Base-by-base conservation (phyloP, 768 basidiomycete genomes). In the Russula sp. region DNA sequence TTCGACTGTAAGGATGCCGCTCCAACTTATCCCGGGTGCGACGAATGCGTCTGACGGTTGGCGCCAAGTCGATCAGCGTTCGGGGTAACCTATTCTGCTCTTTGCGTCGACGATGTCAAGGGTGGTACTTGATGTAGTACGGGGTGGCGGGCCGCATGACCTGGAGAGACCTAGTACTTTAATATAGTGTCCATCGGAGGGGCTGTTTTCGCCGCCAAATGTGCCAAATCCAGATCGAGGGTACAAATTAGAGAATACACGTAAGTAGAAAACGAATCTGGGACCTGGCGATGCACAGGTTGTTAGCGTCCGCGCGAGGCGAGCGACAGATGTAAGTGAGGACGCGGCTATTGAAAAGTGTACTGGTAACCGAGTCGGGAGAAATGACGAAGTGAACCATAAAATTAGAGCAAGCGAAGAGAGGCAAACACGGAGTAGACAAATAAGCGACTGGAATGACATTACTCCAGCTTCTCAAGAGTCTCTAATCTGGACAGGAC, bases 401-500 rank as follows among this genome's bases (percentile, higher is more conserved):
- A 16, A 36, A 24, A 55, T 28, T 16, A 16, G 34, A 22, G 34
- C 53, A 14, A 28, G 32, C 2, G 22, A 22, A 36, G 38, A 51
- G 13, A 46, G 20, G 8, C 14, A 51, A 48, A 48, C 11, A 13
- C 11, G 10, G 46, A n/a, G n/a, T 48, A 22, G 22, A 48, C 46
- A 22, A 20, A 22, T 48, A 9, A 30, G 16, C 46, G 56, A 58
- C 62, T 53, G n/a, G 9, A 55, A n/a, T 22, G 44, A 34, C 13
- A 20, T 79, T 76, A 96, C 75, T 96, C 94, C 61, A 97, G 79
- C 76, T 95, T 94, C 79, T 98, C 97, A 66, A 98, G 77, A 72
- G 90, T 89, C 70, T 97, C 96, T 54, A 99, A 76, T 67, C 97
- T 83, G 57, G 89, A 83, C 50, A 98, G 77, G 2, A 98, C 95